Evolutionary conservation across 225 moss, liverwort and hornwort genomes (phyloP).

Genomic region (Anthoceros angustus): DNA sequence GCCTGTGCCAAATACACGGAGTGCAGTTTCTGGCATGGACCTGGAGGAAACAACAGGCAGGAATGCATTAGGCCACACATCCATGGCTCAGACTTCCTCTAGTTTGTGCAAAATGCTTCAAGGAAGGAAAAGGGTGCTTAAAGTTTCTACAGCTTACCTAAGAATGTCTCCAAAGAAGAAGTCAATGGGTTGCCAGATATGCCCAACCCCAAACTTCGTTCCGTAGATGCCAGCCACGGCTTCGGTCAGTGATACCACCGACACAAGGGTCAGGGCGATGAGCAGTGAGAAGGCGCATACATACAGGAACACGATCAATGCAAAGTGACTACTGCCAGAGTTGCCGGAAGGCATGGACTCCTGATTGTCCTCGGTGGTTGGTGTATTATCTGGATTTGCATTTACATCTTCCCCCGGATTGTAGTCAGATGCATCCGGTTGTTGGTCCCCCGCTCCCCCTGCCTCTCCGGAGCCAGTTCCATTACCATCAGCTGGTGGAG

Average conservation of each 20-base stretch:
- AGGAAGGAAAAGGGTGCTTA: not conserved
- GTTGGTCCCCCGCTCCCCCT: too few species aligned
- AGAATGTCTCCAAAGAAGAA: slow-evolving; percentile 4
- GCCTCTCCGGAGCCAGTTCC: too few species aligned
- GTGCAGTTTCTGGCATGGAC: not conserved
- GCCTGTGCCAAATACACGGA: not conserved
- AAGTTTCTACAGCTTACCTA: not conserved
- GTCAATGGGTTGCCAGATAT: not conserved
- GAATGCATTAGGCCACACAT: not conserved
- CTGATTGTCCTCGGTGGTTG: not conserved
- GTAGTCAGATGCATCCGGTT: too few species aligned
- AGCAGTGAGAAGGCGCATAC: not conserved
- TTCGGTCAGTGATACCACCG: not conserved
- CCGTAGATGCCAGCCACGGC: not conserved
- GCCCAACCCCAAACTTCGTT: not conserved
- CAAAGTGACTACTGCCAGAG: not conserved
- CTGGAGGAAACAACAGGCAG: not conserved
- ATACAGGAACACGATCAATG: not conserved
- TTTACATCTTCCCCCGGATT: not conserved
- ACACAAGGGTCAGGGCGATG: not conserved
- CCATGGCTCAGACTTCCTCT: not conserved
- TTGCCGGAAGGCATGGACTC: not conserved
- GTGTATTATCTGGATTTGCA: not conserved
- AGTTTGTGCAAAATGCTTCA: too few species aligned
- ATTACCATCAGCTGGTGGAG: not conserved